Evolutionary conservation across 2,329 filamentous ascomycete species (phyloP).

Genomic region (Sporothrix inflata): DNA sequence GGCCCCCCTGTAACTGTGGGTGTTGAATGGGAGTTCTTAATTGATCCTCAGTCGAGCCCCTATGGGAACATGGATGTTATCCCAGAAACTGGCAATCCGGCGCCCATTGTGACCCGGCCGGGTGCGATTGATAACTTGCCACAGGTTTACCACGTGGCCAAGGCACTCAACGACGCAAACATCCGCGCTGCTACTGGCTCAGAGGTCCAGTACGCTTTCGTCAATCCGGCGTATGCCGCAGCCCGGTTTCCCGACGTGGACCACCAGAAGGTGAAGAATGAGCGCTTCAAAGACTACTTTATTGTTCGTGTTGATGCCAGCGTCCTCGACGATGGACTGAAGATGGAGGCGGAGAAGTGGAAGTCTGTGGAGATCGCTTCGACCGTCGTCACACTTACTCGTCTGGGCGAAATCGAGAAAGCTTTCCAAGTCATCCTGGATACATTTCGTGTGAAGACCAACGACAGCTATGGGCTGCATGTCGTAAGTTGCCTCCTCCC

Average conservation of each 20-base stretch:
- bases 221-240: background rate
- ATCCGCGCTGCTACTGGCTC: background rate
- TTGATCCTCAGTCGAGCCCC: background rate
- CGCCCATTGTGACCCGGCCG: background rate
- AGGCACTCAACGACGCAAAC: conserved; percentile 11
- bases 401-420: background rate
- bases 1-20: background rate
- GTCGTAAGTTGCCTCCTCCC: conserved; percentile 16
- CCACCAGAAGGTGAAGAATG: background rate
- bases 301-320: conserved; percentile 13
- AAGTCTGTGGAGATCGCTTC: conserved; percentile 20
- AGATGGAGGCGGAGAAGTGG: background rate
- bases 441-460: background rate
- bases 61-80: conserved; percentile 18
- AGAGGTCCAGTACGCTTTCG: background rate
- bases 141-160: conserved; percentile 17
- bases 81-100: background rate
- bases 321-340: conserved; percentile 5
- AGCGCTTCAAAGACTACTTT: background rate
- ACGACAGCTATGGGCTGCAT: conserved; percentile 24
- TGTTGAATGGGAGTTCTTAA: conserved; percentile 27
- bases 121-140: background rate
- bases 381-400: background rate
- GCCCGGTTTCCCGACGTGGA: conserved; percentile 8
- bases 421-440: background rate